Conservation (phyloP, 2,329 filamentous ascomycete species). For the Coniochaeta prunicola region DNA sequence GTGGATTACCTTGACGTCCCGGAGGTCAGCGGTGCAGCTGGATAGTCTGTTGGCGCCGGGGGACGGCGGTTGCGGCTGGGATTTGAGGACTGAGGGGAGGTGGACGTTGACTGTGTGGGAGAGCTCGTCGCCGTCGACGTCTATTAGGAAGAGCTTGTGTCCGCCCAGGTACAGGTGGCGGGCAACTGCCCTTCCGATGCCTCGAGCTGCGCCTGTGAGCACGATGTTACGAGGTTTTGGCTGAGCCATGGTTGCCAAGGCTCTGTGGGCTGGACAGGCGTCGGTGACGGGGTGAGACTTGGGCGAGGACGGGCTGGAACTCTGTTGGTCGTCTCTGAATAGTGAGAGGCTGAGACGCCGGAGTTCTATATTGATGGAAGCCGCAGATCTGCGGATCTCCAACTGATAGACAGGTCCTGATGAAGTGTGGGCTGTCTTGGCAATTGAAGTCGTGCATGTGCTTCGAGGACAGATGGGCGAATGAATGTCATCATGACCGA, state of each 20-base stretch:
- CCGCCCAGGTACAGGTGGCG: constrained; percentile 31
- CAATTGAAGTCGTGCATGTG: too few species aligned
- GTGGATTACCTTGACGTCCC: constrained; percentile 26
- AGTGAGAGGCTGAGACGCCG: not conserved
- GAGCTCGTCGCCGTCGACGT: constrained; percentile 32
- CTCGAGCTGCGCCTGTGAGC: constrained; percentile 29
- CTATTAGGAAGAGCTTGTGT: constrained; percentile 36
- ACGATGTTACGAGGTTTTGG: constrained; percentile 6
- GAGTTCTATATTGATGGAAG: not conserved
- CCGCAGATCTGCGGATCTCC: not conserved
- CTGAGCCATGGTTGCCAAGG: not conserved
- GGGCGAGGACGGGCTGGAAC: not conserved
- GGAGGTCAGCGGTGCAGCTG: constrained; percentile 28
- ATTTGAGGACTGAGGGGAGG: constrained; percentile 11
- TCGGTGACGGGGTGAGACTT: not conserved
- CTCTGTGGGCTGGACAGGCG: not conserved
- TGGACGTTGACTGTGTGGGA: constrained; percentile 23
- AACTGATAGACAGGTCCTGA: not conserved
- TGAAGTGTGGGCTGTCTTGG: not conserved
- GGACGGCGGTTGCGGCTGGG: not conserved
- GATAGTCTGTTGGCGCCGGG: not conserved
- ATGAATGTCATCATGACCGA: not conserved
- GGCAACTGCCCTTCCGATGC: constrained; percentile 36
- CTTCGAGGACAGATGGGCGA: too few species aligned
- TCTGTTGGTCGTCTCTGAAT: not conserved